Conservation (phyloP, 768 basidiomycete species). For the Termitomyces sp. region DNA sequence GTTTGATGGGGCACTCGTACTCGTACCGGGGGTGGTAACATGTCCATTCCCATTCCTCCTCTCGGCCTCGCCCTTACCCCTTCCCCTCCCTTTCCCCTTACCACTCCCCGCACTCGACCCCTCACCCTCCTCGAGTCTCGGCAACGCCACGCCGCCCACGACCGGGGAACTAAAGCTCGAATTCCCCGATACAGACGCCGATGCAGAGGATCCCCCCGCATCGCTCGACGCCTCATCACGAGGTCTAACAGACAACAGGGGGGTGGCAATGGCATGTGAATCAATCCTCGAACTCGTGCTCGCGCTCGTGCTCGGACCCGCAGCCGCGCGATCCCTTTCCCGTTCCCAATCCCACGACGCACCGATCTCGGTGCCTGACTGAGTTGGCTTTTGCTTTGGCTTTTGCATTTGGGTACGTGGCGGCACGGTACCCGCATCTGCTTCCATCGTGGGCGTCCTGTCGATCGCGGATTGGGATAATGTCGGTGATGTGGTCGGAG, state of each 20-base stretch:
- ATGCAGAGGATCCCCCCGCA: too few species aligned
- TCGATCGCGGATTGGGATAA: conserved; percentile 11
- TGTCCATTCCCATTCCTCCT: too few species aligned
- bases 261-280: background rate
- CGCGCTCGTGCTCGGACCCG: background rate
- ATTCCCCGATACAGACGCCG: too few species aligned
- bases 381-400: background rate
- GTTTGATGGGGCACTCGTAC: too few species aligned
- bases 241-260: too few species aligned
- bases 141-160: background rate
- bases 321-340: background rate
- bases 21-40: background rate
- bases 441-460: conserved; percentile 7
- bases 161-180: background rate
- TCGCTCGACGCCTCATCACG: too few species aligned
- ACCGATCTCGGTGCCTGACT: background rate
- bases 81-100: background rate
- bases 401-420: background rate
- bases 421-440: too few species aligned
- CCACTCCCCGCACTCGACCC: too few species aligned
- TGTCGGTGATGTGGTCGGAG: conserved; percentile 20
- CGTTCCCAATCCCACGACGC: too few species aligned
- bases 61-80: background rate
- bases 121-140: background rate
- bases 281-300: background rate